phyloP scores from a whole-genome alignment of 441 rosid genomes.

The Populus hybrid region DNA sequence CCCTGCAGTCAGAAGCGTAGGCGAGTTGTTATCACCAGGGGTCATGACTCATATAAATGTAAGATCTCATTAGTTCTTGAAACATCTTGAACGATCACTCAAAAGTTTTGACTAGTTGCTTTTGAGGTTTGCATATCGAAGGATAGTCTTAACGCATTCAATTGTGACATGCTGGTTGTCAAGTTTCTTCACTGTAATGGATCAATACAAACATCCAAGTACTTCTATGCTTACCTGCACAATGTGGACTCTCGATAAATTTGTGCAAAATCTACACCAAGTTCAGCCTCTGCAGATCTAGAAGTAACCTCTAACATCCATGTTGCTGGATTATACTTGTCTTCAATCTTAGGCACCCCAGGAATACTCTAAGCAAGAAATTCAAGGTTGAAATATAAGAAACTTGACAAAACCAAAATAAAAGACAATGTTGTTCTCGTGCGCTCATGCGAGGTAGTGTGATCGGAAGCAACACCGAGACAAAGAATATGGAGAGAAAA shows the following conservation, averaged over 20 bases:
- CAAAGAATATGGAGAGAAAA: neutral
- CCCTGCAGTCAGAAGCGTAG: slow-evolving; percentile 11
- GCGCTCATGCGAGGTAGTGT: neutral
- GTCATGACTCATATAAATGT: neutral
- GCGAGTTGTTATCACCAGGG: neutral
- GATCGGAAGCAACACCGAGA: neutral
- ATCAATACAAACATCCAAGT: neutral
- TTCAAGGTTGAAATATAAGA: neutral
- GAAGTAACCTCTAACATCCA: slow-evolving; percentile 64
- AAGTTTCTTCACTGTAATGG: neutral
- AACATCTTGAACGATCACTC: neutral
- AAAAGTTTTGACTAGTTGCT: neutral
- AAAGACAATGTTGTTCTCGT: neutral
- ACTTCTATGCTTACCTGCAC: slow-evolving; percentile 19
- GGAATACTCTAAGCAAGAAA: neutral
- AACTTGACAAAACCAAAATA: neutral
- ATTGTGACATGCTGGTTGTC: neutral
- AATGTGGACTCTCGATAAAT: slow-evolving; percentile 43
- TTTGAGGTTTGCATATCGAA: neutral
- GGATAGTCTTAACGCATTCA: neutral
- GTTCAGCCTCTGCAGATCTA: slow-evolving; percentile 43
- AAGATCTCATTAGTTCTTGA: neutral
- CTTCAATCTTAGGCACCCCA: slow-evolving; percentile 8
- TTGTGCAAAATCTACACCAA: slow-evolving; percentile 45
- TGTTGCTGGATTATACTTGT: slow-evolving; percentile 42